phyloP scores from a whole-genome alignment of 179 eudicot genomes.

The Beta corolliflora region DNA sequence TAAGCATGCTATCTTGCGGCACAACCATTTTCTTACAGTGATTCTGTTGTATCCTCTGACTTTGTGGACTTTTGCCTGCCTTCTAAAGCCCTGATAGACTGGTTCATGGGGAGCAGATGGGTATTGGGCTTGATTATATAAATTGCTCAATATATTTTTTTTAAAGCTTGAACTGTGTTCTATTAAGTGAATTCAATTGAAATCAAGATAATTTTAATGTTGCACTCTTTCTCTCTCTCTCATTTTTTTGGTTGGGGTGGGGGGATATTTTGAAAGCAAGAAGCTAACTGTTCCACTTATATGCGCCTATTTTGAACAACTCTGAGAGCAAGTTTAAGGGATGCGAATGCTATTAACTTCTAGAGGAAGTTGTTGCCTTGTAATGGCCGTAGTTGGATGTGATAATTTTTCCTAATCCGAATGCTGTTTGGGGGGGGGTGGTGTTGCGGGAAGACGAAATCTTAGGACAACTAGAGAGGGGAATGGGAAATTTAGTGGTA shows the following conservation, averaged over 20 bases:
- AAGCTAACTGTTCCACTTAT: neutral
- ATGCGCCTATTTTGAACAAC: too few species aligned
- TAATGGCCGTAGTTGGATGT: neutral
- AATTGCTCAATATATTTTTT: neutral
- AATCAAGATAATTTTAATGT: neutral
- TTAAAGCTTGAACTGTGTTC: neutral
- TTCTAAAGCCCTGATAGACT: neutral
- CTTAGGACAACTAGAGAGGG: neutral
- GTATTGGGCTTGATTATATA: neutral
- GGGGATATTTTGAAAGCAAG: neutral
- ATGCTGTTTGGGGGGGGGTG: neutral
- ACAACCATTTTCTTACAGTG: neutral
- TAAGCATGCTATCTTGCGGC: neutral
- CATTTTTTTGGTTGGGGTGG: neutral
- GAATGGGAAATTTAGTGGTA: neutral
- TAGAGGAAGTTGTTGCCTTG: neutral
- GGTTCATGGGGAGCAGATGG: neutral
- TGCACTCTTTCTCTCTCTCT: neutral
- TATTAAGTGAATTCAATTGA: neutral
- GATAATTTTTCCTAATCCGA: neutral
- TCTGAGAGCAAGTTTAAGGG: neutral
- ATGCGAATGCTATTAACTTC: neutral
- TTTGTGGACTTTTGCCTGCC: neutral
- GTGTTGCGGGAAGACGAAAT: neutral
- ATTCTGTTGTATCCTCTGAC: neutral